Base-by-base conservation (phyloP, 164 flowering plant genomes). In the Pachysandra terminalis region DNA sequence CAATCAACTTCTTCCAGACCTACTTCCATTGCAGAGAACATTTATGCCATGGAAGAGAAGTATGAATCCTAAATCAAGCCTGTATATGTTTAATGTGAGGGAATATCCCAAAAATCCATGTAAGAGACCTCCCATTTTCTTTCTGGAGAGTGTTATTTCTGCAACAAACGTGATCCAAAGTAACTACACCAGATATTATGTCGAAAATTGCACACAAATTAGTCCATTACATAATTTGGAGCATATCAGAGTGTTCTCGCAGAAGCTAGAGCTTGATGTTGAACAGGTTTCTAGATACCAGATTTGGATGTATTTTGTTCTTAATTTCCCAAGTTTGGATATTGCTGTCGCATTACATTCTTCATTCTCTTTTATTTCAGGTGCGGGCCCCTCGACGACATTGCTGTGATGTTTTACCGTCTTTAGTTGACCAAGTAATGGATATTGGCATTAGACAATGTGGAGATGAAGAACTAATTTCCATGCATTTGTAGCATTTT, bases 331-430 rank as follows among this genome's bases (percentile, higher is more conserved):
- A 26, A 4, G 13, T 41, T 26, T 24, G 28, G 52, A 19, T 52
- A 26, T 67, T 64, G 10, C 32, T 35, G 16, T 52, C 15, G 10
- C 6, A 14, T 22, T 40, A 19, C 37, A 9, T 59, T 21, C 26
- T 45, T 35, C 25, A 17, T 35, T 32, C 5, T 28, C 55, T 68
- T 45, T 12, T 23, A 49, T 75, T 70, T 52, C 71, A 82, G 89
- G 68, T 85, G 79, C 80, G 77, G 76, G 81, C 86, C 59, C 90
- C 83, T 16, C 85, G 96, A 65, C 84, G 97, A n/a, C 86, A 82
- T 25, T 92, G 97, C 69, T 88, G 96, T 70, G 82, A 81, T 73
- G 69, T 90, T 68, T 58, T 73, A 32, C 71, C 83, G 19, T 65
- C 74, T n/a, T 55, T 76, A 14, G 63, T 57, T 62, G 78, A 76